phyloP scores from a whole-genome alignment of 495 filamentous ascomycete genomes.

The Penicillium pancosmium region DNA sequence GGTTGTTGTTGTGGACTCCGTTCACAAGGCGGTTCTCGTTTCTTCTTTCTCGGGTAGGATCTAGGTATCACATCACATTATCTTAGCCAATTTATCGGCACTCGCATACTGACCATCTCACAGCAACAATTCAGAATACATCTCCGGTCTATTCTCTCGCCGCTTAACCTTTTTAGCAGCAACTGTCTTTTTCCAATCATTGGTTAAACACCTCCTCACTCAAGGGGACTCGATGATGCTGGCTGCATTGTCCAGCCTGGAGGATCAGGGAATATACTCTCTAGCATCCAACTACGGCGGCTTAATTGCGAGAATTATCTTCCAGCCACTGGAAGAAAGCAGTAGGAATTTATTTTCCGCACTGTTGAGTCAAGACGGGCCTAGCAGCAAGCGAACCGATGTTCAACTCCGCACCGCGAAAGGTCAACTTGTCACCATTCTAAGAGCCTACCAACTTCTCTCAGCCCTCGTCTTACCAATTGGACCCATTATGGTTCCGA shows the following conservation, averaged over 20 bases:
- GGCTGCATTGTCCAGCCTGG: constrained; percentile 68
- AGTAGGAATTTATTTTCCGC: constrained; percentile 84
- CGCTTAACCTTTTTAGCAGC: constrained; percentile 67
- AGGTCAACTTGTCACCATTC: constrained; percentile 36
- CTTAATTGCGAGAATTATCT: constrained; percentile 83
- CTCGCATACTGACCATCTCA: constrained; percentile 4
- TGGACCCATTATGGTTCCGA: constrained; percentile 71
- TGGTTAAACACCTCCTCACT: constrained; percentile 89
- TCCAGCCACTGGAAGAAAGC: constrained; percentile 94
- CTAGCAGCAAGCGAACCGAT: constrained; percentile 14
- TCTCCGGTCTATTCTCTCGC: constrained; percentile 65
- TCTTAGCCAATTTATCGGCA: background rate
- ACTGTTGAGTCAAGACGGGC: constrained; percentile 46
- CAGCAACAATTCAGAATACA: constrained; percentile 47
- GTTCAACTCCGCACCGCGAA: constrained; percentile 33
- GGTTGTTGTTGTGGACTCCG: constrained; percentile 47
- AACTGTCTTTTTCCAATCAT: constrained; percentile 81
- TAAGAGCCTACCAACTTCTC: constrained; percentile 57
- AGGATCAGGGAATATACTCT: constrained; percentile 90
- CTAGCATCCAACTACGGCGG: constrained; percentile 94
- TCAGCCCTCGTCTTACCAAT: constrained; percentile 65
- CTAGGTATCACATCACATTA: constrained; percentile 39
- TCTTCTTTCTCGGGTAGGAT: constrained; percentile 42
- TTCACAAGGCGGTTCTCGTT: constrained; percentile 60
- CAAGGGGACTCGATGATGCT: constrained; percentile 93